Conservation (phyloP, 2,329 filamentous ascomycete species). For the Parafenestella ontariensis region DNA sequence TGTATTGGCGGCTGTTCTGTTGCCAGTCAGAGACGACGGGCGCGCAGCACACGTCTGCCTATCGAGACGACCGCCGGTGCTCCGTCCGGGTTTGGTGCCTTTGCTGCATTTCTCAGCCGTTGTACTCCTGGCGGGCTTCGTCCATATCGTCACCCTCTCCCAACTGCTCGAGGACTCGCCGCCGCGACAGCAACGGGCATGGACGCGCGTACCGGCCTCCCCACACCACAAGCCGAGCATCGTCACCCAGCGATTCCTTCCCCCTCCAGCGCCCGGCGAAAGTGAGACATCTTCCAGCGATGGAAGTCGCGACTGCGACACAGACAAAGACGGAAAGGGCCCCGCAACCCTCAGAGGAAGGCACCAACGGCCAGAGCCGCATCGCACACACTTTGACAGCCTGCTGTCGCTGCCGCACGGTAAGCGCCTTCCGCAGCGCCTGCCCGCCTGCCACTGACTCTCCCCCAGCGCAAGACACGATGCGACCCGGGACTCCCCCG, state of each 20-base stretch:
- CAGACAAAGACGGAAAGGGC: conserved; percentile 27
- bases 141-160: neutral
- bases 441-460: conserved; percentile 14
- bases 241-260: conserved; percentile 10
- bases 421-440: conserved; percentile 49
- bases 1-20: conserved; percentile 5
- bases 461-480: conserved; percentile 82
- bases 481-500: conserved; percentile 92
- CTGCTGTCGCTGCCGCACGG: conserved; percentile 80
- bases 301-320: conserved; percentile 31
- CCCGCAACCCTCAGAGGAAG: conserved; percentile 29
- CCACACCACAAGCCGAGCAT: conserved; percentile 20
- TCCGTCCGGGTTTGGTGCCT: neutral
- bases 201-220: conserved; percentile 29
- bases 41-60: conserved; percentile 3
- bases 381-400: conserved; percentile 82
- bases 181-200: conserved; percentile 26
- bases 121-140: neutral
- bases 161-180: conserved; percentile 18
- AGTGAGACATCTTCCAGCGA: conserved; percentile 23
- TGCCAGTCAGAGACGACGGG: neutral
- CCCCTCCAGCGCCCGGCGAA: conserved; percentile 14
- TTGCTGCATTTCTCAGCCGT: conserved; percentile 19
- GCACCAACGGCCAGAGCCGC: conserved; percentile 50
- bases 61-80: neutral